Percentiles rank a stretch among this genome's conserved stretches.
These are phyloP conservation scores for Pyrenochaeta sp. DNA, from an alignment of 2,329 filamentous ascomycete species.

Conservation along the genomic window DNA sequence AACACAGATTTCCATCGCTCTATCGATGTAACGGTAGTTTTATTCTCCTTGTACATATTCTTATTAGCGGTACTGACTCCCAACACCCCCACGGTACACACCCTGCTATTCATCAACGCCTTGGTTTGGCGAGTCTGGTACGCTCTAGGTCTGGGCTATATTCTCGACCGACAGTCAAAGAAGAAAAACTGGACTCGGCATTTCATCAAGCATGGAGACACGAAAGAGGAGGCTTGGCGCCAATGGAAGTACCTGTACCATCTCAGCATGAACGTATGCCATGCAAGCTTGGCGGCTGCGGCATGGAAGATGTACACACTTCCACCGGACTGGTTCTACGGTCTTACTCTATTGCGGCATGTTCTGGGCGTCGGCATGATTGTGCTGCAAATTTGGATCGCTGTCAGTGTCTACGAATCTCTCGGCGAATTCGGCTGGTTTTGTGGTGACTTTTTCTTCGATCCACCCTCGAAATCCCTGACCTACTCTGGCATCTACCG, in stretches of 20 bases:
- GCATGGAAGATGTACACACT: conserved; percentile 95
- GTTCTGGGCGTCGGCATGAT: conserved; percentile 83
- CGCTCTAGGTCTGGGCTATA: conserved; percentile 82
- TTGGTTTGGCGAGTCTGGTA: conserved; percentile 90
- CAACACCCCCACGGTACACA: conserved; percentile 75
- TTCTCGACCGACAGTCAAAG: conserved; percentile 85
- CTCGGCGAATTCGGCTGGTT: conserved; percentile 99
- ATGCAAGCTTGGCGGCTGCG: conserved; percentile 85
- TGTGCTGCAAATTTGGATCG: conserved; percentile 89
- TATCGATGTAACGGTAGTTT: conserved; percentile 80
- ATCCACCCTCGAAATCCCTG: conserved; percentile 78
- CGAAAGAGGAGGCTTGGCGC: conserved; percentile 87
- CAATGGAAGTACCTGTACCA: conserved; percentile 98
- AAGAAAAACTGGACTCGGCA: conserved; percentile 96
- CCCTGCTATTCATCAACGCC: conserved; percentile 82
- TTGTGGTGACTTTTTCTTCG: conserved; percentile 98
- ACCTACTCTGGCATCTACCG: conserved; percentile 98
- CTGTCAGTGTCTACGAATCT: conserved; percentile 90
- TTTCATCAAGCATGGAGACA: conserved; percentile 96
- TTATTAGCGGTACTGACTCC: conserved; percentile 78
- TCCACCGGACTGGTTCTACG: conserved; percentile 86
- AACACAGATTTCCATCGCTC: conserved; percentile 90
- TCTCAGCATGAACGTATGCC: conserved; percentile 88
- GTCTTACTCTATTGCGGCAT: conserved; percentile 85
- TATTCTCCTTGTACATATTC: conserved; percentile 79